These are phyloP conservation scores for Hamamelis virginiana DNA, from an alignment of 164 flowering plant species.

Conservation along the genomic window DNA sequence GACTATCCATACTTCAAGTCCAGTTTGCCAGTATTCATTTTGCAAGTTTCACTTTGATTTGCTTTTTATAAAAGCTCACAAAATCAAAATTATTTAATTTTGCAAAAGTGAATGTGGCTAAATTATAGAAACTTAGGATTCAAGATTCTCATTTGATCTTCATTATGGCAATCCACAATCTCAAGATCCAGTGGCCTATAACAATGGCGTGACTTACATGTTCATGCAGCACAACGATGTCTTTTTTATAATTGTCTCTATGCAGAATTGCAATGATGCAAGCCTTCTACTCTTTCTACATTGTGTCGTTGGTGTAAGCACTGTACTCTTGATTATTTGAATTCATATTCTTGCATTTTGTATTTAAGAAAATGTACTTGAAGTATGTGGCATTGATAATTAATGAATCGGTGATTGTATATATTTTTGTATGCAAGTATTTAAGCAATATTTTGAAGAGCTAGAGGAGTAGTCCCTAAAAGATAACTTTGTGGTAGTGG, in stretches of 20 bases:
- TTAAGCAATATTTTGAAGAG: conserved; percentile 94
- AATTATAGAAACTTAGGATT: background rate
- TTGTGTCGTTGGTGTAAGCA: conserved; percentile 87
- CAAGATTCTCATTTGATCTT: conserved; percentile 9
- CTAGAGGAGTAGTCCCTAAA: conserved; percentile 93
- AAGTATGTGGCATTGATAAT: background rate
- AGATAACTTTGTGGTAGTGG: conserved; percentile 98
- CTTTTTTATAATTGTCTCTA: conserved; percentile 77
- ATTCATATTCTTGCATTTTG: background rate
- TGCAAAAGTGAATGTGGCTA: background rate
- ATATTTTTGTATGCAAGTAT: conserved; percentile 48
- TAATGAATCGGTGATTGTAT: background rate
- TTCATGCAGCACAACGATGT: conserved; percentile 90
- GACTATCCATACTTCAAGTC: too few relatives aligned
- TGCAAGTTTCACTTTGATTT: too few relatives aligned
- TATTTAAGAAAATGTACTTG: background rate
- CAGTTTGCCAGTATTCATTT: too few relatives aligned
- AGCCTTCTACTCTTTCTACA: conserved; percentile 87
- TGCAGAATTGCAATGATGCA: conserved; percentile 98
- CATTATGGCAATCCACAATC: conserved; percentile 83
- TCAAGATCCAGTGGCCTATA: conserved; percentile 88
- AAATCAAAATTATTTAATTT: too few relatives aligned
- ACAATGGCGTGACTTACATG: conserved; percentile 88
- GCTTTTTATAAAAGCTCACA: too few relatives aligned
- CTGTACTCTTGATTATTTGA: conserved; percentile 9